Percentiles rank a stretch among this genome's conserved stretches.
phyloP scores from a whole-genome alignment of 2,329 filamentous ascomycete species.

The Neocatenulostroma microsporum region DNA sequence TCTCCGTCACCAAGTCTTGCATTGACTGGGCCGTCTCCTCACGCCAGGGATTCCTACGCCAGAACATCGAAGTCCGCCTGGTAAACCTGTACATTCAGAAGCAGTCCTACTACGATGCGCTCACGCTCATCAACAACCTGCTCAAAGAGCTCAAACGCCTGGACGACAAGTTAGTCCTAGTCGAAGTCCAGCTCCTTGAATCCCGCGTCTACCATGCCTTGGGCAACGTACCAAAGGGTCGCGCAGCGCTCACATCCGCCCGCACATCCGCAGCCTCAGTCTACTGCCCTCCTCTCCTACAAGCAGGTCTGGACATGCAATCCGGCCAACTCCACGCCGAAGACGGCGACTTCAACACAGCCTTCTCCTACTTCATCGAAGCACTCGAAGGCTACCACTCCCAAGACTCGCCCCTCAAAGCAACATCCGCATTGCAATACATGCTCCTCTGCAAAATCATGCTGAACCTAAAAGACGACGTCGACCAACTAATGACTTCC shows the following conservation, averaged over 20 bases:
- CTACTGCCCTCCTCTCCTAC: conserved; percentile 89
- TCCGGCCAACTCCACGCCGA: conserved; percentile 98
- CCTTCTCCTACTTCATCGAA: conserved; percentile 98
- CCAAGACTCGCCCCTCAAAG: conserved; percentile 78
- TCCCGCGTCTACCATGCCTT: conserved; percentile 95
- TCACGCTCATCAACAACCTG: conserved; percentile 92
- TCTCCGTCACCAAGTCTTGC: conserved; percentile 92
- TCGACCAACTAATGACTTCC: conserved; percentile 86
- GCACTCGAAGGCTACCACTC: conserved; percentile 94
- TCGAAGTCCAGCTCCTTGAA: conserved; percentile 95
- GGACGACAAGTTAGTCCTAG: conserved; percentile 95
- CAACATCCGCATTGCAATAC: conserved; percentile 91
- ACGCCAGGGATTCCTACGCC: conserved; percentile 89
- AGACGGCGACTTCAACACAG: conserved; percentile 98
- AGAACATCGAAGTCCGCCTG: conserved; percentile 94
- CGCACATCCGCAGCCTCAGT: conserved; percentile 93
- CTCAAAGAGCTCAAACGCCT: conserved; percentile 95
- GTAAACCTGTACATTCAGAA: conserved; percentile 94
- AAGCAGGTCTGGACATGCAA: conserved; percentile 98
- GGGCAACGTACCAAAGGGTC: conserved; percentile 91
- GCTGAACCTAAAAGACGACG: conserved; percentile 94
- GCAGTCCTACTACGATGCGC: conserved; percentile 92
- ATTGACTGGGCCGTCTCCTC: conserved; percentile 98
- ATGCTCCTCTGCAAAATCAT: conserved; percentile 99
- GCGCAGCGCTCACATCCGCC: conserved; percentile 87